These are phyloP conservation scores for Lophium mytilinum DNA, from an alignment of 495 filamentous ascomycete genomes.

Conservation along the genomic window DNA sequence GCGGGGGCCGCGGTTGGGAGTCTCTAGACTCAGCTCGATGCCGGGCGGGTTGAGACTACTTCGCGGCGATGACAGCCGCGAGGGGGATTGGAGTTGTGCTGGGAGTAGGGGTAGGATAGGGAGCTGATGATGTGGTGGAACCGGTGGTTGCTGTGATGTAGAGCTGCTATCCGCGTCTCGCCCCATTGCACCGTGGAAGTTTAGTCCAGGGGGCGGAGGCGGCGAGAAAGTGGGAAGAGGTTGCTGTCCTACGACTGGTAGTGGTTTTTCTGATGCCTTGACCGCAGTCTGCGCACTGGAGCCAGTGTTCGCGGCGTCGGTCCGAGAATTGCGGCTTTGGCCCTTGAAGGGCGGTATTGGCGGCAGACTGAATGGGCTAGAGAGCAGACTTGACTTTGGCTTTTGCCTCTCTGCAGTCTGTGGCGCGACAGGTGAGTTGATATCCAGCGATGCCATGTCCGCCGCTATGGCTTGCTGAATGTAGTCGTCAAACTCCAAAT, in stretches of 20 bases:
- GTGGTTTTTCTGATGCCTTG: background rate
- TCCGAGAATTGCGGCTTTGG: background rate
- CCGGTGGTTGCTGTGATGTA: no score
- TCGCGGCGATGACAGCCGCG: no score
- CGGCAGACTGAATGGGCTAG: slow-evolving; percentile 15
- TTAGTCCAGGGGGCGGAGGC: background rate
- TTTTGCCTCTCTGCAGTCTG: background rate
- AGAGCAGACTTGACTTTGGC: slow-evolving; percentile 1
- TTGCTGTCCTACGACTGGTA: slow-evolving; percentile 2
- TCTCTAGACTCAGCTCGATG: no score
- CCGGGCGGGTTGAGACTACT: no score
- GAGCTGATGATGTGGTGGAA: no score
- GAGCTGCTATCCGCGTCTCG: no score
- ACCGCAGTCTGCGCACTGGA: background rate
- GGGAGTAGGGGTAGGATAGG: no score
- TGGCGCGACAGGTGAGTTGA: slow-evolving; percentile 12
- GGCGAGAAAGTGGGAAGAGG: slow-evolving; percentile 16
- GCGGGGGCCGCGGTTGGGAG: no score
- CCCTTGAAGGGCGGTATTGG: slow-evolving; percentile 23
- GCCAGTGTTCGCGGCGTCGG: background rate
- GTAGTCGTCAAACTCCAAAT: slow-evolving; percentile 31
- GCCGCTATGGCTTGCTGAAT: slow-evolving; percentile 31
- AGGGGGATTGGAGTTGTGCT: no score
- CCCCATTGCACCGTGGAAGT: no score
- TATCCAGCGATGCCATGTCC: slow-evolving; percentile 27